Evolutionary conservation across 106 monocot genomes (phyloP), one percentile per base, ranked within the genome.

Genomic region (Acorus calamus): DNA sequence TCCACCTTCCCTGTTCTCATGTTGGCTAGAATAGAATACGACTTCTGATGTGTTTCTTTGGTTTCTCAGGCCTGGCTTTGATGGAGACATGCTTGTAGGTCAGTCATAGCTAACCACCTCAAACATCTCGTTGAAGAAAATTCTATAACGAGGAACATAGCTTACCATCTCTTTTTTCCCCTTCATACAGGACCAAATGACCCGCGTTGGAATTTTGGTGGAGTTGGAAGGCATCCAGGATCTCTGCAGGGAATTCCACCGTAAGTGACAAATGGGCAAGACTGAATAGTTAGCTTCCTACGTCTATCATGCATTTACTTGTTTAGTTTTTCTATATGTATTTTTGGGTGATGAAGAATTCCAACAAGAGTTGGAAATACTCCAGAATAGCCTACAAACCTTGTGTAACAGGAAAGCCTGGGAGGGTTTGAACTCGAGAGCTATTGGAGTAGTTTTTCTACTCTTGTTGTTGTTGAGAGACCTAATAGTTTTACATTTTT

Each of bases 21-120:
- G 47, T 64, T 49, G 7, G 48, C 41, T 46, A 11, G 12, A 44
- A 44, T 59, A 5, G 1, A 6, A 67, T 66, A 0, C 66, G 62
- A 11, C 42, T 7, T 52, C 13, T 47, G 13, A 14, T 10, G 42
- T 53, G 52, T 11, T 52, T n/a, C 8, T 58, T 47, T 52, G 14
- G 68, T 49, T 55, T 53, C 71, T 43, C 79, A 89, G 94, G 71
- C 10, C 66, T 45, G 71, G 74, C 5, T 56, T 68, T 42, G 84
- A 76, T 59, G 93, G 93, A 61, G 60, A 61, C 71, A 86, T 94
- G 94, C 81, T 86, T 52, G 69, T 94, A 41, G 94, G 94, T 94
- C 79, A 62, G 76, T 57, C n/a, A 14, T 10, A 28, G 28, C 28
- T 28, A 28, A 28, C 28, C 28, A 28, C 28, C 28, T 10, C 50